These are phyloP conservation scores for Vachellia collinsii DNA, from an alignment of 306 rosid species.

Conservation along the genomic window DNA sequence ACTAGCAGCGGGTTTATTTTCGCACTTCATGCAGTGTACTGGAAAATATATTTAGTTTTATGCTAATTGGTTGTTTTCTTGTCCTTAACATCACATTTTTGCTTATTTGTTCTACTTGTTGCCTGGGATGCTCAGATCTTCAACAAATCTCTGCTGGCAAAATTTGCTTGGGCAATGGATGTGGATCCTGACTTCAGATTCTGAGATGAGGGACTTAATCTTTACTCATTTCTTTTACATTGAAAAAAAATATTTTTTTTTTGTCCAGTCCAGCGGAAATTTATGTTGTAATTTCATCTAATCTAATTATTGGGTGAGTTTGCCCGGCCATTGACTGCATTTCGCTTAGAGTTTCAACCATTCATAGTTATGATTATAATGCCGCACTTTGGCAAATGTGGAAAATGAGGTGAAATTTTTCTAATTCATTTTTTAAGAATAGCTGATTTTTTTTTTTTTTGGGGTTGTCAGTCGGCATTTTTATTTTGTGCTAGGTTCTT, in stretches of 20 bases:
- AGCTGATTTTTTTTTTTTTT: slow-evolving; percentile 1
- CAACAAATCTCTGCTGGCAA: slow-evolving; percentile 89
- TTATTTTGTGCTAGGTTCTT: neutral
- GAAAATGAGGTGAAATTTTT: slow-evolving; percentile 40
- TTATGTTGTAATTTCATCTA: slow-evolving; percentile 69
- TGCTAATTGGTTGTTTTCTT: slow-evolving; percentile 10
- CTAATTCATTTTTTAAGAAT: neutral
- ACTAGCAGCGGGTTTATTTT: neutral
- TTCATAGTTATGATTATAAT: slow-evolving; percentile 42
- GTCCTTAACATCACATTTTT: neutral
- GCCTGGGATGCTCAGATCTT: slow-evolving; percentile 64
- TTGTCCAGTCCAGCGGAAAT: slow-evolving; percentile 47
- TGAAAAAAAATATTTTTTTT: slow-evolving; percentile 33
- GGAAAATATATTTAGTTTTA: neutral
- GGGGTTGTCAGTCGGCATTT: neutral
- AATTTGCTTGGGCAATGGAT: slow-evolving; percentile 94
- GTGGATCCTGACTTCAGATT: slow-evolving; percentile 96
- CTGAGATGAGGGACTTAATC: slow-evolving; percentile 50
- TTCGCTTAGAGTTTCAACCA: slow-evolving; percentile 31
- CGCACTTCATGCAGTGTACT: neutral
- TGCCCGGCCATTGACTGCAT: slow-evolving; percentile 41
- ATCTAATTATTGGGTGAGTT: slow-evolving; percentile 75
- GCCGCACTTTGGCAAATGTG: slow-evolving; percentile 44
- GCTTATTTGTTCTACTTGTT: slow-evolving; percentile 22
- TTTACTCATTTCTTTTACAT: slow-evolving; percentile 47